A percentile compares a stretch with the other conserved stretches of the same genome.
These are phyloP conservation scores for Agaricus sinodeliciosus DNA, from an alignment of 768 basidiomycete species.

Conservation along the genomic window DNA sequence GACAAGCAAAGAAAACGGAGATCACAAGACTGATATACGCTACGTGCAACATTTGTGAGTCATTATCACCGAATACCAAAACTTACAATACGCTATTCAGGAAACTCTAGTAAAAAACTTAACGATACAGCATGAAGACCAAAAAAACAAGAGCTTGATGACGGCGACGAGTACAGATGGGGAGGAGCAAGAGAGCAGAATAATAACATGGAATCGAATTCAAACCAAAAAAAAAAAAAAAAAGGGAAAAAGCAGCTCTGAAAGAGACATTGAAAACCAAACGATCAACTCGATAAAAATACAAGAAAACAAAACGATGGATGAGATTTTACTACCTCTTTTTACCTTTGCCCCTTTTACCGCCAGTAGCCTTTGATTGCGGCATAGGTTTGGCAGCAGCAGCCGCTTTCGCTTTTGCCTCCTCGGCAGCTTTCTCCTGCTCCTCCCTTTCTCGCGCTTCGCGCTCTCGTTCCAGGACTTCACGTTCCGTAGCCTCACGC, in stretches of 20 bases:
- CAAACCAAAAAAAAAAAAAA: neutral
- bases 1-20: too few species aligned
- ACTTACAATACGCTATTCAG: neutral
- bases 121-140: neutral
- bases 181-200: neutral
- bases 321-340: neutral
- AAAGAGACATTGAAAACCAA: neutral
- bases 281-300: neutral
- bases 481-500: neutral
- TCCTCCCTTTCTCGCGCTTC: slow-evolving; percentile 1
- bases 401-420: slow-evolving; percentile 16
- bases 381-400: neutral
- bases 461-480: neutral
- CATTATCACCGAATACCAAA: too few species aligned
- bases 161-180: neutral
- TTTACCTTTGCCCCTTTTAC: slow-evolving; percentile 8
- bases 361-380: neutral
- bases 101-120: neutral
- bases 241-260: too few species aligned
- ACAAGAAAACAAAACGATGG: too few species aligned
- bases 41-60: too few species aligned
- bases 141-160: neutral
- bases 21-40: too few species aligned
- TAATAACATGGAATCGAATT: neutral
- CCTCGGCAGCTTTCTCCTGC: slow-evolving; percentile 20